phyloP scores from a whole-genome alignment of 176 grass and related monocot genomes.

The Phoenix roebelenii region DNA sequence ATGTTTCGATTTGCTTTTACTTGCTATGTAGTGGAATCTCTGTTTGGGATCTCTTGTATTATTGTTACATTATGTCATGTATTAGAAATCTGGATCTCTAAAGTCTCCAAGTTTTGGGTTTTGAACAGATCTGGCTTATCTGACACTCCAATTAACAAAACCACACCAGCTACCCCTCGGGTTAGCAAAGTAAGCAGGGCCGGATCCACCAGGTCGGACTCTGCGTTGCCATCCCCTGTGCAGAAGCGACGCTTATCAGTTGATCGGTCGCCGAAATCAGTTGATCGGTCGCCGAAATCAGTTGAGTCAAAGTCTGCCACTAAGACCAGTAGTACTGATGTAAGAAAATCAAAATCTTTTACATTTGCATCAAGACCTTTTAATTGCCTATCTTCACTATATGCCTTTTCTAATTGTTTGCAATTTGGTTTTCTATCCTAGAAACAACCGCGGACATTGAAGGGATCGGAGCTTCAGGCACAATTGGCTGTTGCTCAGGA shows the following conservation, averaged over 20 bases:
- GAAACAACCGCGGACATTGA: slow-evolving; percentile 32
- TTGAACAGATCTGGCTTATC: slow-evolving; percentile 23
- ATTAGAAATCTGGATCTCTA: no score
- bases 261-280: slow-evolving; percentile 35
- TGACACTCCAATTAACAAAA: slow-evolving; percentile 32
- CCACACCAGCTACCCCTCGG: slow-evolving; percentile 26
- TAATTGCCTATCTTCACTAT: not conserved
- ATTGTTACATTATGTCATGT: no score
- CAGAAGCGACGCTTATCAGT: slow-evolving; percentile 26
- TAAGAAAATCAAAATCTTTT: slow-evolving; percentile 3
- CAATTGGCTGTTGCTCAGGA: slow-evolving; percentile 38
- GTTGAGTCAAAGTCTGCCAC: slow-evolving; percentile 33
- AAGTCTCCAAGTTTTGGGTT: no score
- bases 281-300: slow-evolving; percentile 38
- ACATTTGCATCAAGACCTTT: not conserved
- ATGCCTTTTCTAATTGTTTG: no score
- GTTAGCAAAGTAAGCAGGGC: slow-evolving; percentile 35
- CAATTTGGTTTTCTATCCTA: slow-evolving; percentile 24
- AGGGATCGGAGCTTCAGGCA: slow-evolving; percentile 49
- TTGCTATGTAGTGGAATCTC: no score
- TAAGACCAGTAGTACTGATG: slow-evolving; percentile 27
- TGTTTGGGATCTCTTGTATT: no score
- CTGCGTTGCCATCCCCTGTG: slow-evolving; percentile 28
- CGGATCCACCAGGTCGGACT: slow-evolving; percentile 29
- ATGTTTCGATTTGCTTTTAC: no score